These are phyloP conservation scores for Cordyceps javanica DNA, from an alignment of 2,329 filamentous ascomycete species.

Conservation along the genomic window DNA sequence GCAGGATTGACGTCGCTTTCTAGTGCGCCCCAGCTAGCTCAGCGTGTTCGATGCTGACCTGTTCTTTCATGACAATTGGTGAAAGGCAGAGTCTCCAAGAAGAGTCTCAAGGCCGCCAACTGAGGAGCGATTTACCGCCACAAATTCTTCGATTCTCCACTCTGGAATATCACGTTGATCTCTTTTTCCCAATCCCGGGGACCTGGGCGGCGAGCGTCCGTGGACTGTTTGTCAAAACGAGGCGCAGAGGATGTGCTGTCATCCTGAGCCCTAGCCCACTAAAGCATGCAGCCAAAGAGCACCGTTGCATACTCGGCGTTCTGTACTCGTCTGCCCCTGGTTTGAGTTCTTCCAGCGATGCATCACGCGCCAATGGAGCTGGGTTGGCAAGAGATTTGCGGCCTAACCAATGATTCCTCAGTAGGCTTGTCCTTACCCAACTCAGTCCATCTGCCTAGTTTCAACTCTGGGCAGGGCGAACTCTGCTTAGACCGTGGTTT, in stretches of 20 bases:
- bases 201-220: not conserved
- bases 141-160: not conserved
- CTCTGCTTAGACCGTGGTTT: no score
- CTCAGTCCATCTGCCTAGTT: not conserved
- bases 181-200: not conserved
- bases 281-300: constrained; percentile 7
- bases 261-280: constrained; percentile 11
- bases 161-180: not conserved
- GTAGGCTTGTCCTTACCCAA: not conserved
- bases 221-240: not conserved
- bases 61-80: not conserved
- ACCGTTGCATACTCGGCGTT: not conserved
- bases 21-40: not conserved
- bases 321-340: not conserved
- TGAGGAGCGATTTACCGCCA: not conserved
- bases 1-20: not conserved
- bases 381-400: not conserved
- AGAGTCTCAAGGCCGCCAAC: not conserved
- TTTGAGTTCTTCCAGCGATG: not conserved
- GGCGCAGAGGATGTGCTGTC: constrained; percentile 6
- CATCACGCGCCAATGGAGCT: not conserved
- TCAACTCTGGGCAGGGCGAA: not conserved
- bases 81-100: not conserved
- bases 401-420: not conserved
- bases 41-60: not conserved